Conservation (phyloP, 176 grass and related monocot genomes). For the Eleusine coracana region DNA sequence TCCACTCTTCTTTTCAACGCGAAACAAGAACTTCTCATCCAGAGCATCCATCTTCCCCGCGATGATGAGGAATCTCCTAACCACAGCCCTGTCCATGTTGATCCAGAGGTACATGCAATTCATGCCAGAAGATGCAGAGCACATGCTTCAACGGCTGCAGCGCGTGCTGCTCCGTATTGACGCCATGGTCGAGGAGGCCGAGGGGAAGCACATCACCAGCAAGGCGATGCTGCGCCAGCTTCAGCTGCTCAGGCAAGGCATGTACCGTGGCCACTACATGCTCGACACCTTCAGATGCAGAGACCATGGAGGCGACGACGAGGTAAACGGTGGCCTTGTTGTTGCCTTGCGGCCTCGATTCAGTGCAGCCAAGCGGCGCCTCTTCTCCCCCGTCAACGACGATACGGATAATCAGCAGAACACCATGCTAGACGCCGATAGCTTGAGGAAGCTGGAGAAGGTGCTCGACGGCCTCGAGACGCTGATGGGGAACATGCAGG, state of each 20-base stretch:
- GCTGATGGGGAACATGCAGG: background rate
- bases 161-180: slow-evolving; percentile 26
- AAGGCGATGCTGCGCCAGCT: slow-evolving; percentile 46
- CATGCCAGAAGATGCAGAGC: background rate
- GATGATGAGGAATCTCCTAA: slow-evolving; percentile 1
- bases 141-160: slow-evolving; percentile 33
- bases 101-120: background rate
- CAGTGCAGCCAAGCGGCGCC: background rate
- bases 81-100: slow-evolving; percentile 25
- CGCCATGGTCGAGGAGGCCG: slow-evolving; percentile 34
- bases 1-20: no score
- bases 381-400: background rate
- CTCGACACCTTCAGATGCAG: slow-evolving; percentile 37
- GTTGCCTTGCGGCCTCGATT: background rate
- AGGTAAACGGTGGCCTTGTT: background rate
- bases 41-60: background rate
- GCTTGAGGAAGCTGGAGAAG: background rate
- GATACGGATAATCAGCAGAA: background rate
- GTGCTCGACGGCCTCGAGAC: background rate
- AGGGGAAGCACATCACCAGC: slow-evolving; percentile 40
- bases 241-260: slow-evolving; percentile 27
- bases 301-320: background rate
- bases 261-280: slow-evolving; percentile 42
- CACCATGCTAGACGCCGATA: background rate
- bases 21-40: no score